Base-by-base conservation (phyloP, 352 stramenopile species). In the Globisporangium solare region DNA sequence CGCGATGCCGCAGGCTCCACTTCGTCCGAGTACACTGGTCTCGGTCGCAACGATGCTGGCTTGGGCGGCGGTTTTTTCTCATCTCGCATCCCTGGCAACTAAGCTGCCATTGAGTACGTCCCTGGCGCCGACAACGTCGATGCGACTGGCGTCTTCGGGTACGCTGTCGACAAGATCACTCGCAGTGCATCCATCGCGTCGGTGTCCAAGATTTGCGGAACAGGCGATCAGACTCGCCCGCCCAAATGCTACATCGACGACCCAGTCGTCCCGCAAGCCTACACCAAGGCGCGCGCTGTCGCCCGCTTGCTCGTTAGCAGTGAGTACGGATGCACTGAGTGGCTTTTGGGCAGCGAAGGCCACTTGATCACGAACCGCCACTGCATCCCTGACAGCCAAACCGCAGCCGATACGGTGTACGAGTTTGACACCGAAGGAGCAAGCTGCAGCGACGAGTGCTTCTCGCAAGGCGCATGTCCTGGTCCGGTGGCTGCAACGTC, bases 341-440 rank as follows among this genome's bases (percentile, higher is more conserved):
- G 69, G 71, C 64, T 84, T 14, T 31, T 71, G 6, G 67, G 71
- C 47, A 75, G 64, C 40, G 63, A 71, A 45, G 70, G 70, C 4
- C 65, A 79, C 48, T 14, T 81, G 47, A 53, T 84, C 39, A 84
- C 74, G 14, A 84, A 81, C 51, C 20, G 62, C 18, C 71, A 81
- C 52, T 84, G 74, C 54, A 81, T 84, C 47, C 27, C 31, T 6
- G 51, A 50, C 41, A 58, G 51, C 3, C 39, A 35, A 3, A 47
- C 60, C 1, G 74, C 71, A 5, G 32, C 48, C 0, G 50, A 49
- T n/a, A 73, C 57, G 0, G 53, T 76, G 4, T 64, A 72, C 24
- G 69, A 82, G 51, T 77, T 79, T 37, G 56, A 27, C 13, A 72
- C 72, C 18, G 68, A 86, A 54, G 67, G 62, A 18, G 35, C 45